A percentile compares a stretch with the other conserved stretches of the same genome.
These are phyloP conservation scores for Backusella parvicylindrica DNA, from an alignment of 192 early-diverging fungal species.

Conservation along the genomic window DNA sequence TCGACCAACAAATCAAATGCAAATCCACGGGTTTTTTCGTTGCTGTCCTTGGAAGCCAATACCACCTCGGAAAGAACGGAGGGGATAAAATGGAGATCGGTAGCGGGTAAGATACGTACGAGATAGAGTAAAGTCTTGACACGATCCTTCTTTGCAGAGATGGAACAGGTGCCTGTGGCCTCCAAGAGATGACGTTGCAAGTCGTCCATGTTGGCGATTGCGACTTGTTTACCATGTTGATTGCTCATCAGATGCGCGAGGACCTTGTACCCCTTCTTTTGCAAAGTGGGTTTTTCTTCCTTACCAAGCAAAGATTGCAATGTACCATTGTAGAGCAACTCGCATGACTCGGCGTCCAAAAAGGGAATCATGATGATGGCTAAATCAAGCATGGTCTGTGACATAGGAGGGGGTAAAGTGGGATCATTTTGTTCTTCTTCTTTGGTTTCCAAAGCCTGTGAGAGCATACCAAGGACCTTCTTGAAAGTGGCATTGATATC, in stretches of 20 bases:
- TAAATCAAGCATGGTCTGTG: conserved; percentile 89
- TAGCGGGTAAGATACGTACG: conserved; percentile 57
- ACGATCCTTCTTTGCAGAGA: conserved; percentile 80
- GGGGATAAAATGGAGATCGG: conserved; percentile 84
- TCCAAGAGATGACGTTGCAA: conserved; percentile 67
- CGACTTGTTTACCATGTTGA: conserved; percentile 42
- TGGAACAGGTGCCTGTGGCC: conserved; percentile 59
- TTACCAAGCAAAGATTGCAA: conserved; percentile 50
- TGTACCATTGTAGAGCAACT: conserved; percentile 54
- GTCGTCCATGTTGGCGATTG: conserved; percentile 51
- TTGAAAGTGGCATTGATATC: conserved; percentile 66
- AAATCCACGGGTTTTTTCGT: conserved; percentile 78
- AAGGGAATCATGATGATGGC: conserved; percentile 69
- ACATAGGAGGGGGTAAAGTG: conserved; percentile 60
- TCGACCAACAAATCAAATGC: conserved; percentile 84
- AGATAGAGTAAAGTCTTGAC: conserved; percentile 64
- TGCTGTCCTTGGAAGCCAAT: conserved; percentile 88
- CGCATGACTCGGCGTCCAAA: conserved; percentile 64
- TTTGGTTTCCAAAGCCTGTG: conserved; percentile 53
- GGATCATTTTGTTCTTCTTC: conserved; percentile 44
- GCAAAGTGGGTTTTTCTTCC: conserved; percentile 69
- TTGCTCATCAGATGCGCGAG: conserved; percentile 57
- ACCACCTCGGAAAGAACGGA: conserved; percentile 88
- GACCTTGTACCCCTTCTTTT: conserved; percentile 96
- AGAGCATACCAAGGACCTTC: conserved; percentile 56